Base-by-base conservation (phyloP, 1,284 basidiomycete genomes). In the Dichomitus squalens region DNA sequence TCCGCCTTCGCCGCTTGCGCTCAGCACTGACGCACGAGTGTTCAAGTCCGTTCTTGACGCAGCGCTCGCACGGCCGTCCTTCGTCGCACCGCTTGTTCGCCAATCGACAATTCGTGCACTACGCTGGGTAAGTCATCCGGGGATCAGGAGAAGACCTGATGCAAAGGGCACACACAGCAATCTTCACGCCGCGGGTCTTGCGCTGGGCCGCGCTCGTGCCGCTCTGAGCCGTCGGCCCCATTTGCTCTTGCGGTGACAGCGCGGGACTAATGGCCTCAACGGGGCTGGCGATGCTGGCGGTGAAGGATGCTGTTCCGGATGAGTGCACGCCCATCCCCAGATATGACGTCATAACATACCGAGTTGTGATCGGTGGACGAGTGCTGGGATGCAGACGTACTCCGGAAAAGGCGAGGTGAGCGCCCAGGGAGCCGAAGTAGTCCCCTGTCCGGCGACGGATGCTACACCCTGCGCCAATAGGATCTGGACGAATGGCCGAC, bases 21-120 rank as follows among this genome's bases (percentile, higher is more conserved):
- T 59, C 44, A 2, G 58, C 55, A 33, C 56, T 59, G 6, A 54
- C 46, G 49, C 61, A 63, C 20, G 52, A 49, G 23, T 52, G 44
- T 5, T 9, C 52, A 31, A 57, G 44, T 7, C 50, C 38, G 25
- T 29, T 29, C 35, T 43, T 55, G 44, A 55, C 23, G 53, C 61
- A 63, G 12, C 61, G 57, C 27, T 21, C 23, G 39, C 61, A 63
- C 4, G 61, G 61, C 36, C 57, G 52, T 5, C 47, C 61, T 21
- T 63, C 57, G 58, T 63, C 61, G 50, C 61, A 63, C 20, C 35
- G 48, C 57, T 63, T 63, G 49, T 53, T 55, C 16, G 53, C 55
- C n/a, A 31, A 33, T 11, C 53, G 57, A 27, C 61, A 63, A 39
- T 63, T 57, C 16, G 61, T 63, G 43, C 61, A 63, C 61, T 63